Percentiles rank a stretch among this genome's conserved stretches.
These are phyloP conservation scores for Dendrostoma leiphaemia DNA, from an alignment of 2,329 filamentous ascomycete species.

Conservation along the genomic window DNA sequence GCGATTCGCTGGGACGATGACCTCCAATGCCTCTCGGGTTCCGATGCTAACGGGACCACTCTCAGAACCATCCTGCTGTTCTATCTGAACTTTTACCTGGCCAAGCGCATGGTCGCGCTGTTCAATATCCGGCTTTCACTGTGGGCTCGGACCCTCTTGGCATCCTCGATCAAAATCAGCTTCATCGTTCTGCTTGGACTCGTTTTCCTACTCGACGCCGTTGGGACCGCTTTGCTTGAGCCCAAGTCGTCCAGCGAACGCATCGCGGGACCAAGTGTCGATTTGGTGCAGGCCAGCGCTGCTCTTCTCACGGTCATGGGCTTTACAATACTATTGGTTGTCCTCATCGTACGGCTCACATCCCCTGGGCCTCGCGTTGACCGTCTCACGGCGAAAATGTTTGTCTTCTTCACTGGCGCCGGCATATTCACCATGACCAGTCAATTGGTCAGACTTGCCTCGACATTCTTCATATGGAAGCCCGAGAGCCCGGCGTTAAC, in stretches of 20 bases:
- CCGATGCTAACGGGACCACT: neutral
- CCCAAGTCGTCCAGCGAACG: neutral
- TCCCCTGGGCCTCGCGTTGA: neutral
- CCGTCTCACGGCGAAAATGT: neutral
- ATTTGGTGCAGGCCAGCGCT: neutral
- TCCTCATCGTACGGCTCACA: neutral
- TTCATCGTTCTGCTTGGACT: neutral
- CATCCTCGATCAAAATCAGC: neutral
- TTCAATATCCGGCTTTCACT: conserved; percentile 7
- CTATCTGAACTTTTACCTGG: conserved; percentile 3
- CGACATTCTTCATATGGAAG: conserved; percentile 5
- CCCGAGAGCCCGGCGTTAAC: neutral
- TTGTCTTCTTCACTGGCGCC: conserved; percentile 2
- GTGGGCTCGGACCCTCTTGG: neutral
- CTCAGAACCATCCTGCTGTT: conserved; percentile 2
- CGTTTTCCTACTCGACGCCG: neutral
- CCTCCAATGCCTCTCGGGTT: neutral
- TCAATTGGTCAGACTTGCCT: conserved; percentile 1
- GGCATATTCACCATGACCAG: conserved; percentile 1
- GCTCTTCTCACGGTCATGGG: neutral
- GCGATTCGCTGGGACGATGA: too few species aligned
- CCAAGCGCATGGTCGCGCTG: neutral
- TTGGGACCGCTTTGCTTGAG: neutral
- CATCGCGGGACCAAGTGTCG: neutral
- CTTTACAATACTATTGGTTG: neutral